These are phyloP conservation scores for Leishmania amazonensis DNA, from an alignment of 208 protist species.

Conservation along the genomic window DNA sequence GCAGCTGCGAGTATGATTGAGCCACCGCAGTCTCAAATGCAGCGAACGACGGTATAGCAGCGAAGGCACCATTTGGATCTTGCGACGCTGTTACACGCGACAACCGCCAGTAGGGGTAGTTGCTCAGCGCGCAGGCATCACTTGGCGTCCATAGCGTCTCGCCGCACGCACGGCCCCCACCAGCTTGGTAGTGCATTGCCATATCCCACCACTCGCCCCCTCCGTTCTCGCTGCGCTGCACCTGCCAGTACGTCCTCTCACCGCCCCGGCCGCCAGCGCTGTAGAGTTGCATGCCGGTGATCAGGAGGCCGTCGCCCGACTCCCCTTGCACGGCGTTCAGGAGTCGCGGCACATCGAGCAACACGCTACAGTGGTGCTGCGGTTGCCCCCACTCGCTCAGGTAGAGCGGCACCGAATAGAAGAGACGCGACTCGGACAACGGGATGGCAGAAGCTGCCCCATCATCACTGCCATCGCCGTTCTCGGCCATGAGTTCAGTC, in stretches of 20 bases:
- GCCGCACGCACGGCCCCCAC: constrained; percentile 8
- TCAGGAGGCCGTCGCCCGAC: constrained; percentile 9
- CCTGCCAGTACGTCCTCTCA: constrained; percentile 14
- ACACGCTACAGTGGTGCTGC: constrained; percentile 26
- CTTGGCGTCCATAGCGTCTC: constrained; percentile 28
- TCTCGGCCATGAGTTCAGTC: not conserved
- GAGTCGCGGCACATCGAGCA: constrained; percentile 18
- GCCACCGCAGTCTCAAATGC: not conserved
- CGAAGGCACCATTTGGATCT: not conserved
- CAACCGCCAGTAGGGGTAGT: constrained; percentile 21
- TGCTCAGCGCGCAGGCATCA: constrained; percentile 10
- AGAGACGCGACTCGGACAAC: constrained; percentile 16
- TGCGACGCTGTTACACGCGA: not conserved
- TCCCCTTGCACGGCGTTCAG: not conserved
- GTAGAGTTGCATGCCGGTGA: constrained; percentile 27
- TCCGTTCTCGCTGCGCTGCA: constrained; percentile 29
- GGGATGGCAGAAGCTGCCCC: not conserved
- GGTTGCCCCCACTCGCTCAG: constrained; percentile 21
- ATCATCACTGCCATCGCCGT: not conserved
- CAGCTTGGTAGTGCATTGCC: constrained; percentile 16
- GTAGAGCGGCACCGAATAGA: constrained; percentile 23
- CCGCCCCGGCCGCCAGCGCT: constrained; percentile 21
- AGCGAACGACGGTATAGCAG: not conserved
- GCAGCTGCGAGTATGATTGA: constrained; percentile 29
- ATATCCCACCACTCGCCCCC: constrained; percentile 20